These are phyloP conservation scores for Boletus fagicola DNA, from an alignment of 768 basidiomycete genomes.

Conservation along the genomic window DNA sequence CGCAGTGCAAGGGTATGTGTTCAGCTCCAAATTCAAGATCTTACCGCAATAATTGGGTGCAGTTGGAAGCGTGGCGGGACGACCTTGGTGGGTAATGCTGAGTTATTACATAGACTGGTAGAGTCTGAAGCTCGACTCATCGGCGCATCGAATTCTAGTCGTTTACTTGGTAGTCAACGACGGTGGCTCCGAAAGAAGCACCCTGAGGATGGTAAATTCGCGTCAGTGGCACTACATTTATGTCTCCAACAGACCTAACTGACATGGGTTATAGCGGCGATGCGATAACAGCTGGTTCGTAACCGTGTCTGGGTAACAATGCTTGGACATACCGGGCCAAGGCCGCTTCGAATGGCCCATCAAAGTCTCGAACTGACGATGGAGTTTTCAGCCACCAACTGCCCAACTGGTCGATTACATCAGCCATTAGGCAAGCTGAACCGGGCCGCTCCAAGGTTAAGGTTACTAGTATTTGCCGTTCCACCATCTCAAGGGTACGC, in stretches of 20 bases:
- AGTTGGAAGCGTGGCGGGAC: background rate
- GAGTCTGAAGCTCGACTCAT: background rate
- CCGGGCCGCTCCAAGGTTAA: conserved; percentile 1
- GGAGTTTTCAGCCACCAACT: background rate
- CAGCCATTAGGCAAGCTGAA: background rate
- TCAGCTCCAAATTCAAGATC: background rate
- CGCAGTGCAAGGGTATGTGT: background rate
- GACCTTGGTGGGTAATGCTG: background rate
- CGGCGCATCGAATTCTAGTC: background rate
- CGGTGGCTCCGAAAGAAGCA: background rate
- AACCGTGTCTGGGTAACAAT: background rate
- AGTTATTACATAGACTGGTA: background rate
- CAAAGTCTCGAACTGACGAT: background rate
- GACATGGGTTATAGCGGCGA: background rate
- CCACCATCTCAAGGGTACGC: background rate
- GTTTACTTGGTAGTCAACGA: background rate
- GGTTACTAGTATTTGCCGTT: background rate
- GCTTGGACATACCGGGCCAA: background rate
- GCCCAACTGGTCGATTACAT: conserved; percentile 6
- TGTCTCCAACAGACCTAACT: background rate
- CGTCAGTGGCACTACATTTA: background rate
- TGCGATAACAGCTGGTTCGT: background rate
- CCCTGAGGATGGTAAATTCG: background rate
- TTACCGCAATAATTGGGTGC: background rate
- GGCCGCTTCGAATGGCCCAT: background rate